Evolutionary conservation across 345 rosid species (phyloP), one percentile per base, ranked within the genome.

Genomic region (Dipteronia sinensis): DNA sequence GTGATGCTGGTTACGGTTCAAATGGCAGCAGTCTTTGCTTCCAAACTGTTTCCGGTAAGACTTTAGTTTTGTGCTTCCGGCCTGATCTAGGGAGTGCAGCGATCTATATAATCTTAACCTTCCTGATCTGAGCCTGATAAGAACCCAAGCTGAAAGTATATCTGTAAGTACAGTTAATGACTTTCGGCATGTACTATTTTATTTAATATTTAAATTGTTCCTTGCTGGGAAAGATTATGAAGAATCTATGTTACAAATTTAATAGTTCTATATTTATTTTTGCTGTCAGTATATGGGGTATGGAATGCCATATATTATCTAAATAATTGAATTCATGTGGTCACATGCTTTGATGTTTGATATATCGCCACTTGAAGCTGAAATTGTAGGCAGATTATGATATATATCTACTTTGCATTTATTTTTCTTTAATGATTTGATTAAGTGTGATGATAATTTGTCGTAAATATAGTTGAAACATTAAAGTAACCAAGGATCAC

Each of bases 21-120:
- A 59, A 20, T 16, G 64, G 64, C 64, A 59, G 64, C 64, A 59
- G 64, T 59, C 64, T 59, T 59, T 59, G 64, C 64, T 59, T 59
- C 64, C 64, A 59, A 59, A 59, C 58, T 53, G 58, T 53, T 53
- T 53, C 19, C 3, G 58, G n/a, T 53, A 53, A 53, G 19, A 13
- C 58, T 53, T 53, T 53, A 53, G n/a, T 20, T 22, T 59, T 59
- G 23, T 19, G 64, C 12, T 59, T 59, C 27, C 22, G 12, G 64
- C 64, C 64, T 59, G 64, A 59, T n/a, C 27, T 56, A 56, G 23
- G 20, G 62, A 17, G 23, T 20, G 62, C 64, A 59, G 22, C 6
- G 25, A 59, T 22, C 27, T 59, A 59, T 10, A 16, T 59, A 59
- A 59, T 59, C 64, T 59, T 59, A 20, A 59, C 22, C 64, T 59